phyloP scores from a whole-genome alignment of 805 yeast genomes.

The Phaffomyces antillensis region DNA sequence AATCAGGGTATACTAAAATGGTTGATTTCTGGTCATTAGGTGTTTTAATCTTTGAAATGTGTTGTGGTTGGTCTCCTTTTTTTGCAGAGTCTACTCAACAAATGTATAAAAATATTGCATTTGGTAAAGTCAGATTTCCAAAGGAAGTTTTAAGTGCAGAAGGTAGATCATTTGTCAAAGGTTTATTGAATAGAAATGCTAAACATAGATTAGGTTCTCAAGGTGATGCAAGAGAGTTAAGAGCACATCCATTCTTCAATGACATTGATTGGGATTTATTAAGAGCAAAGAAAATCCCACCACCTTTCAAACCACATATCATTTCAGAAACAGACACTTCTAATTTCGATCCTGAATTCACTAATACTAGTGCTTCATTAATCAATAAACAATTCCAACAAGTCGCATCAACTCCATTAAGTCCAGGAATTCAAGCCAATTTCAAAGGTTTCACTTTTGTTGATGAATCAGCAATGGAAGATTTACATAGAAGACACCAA shows the following conservation, averaged over 20 bases:
- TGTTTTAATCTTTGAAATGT: slow-evolving; percentile 95
- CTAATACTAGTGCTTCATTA: slow-evolving; percentile 81
- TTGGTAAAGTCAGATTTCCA: slow-evolving; percentile 96
- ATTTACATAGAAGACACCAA: slow-evolving; percentile 43
- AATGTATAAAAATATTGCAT: slow-evolving; percentile 98
- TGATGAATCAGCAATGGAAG: slow-evolving; percentile 89
- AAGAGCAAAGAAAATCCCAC: slow-evolving; percentile 76
- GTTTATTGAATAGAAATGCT: slow-evolving; percentile 90
- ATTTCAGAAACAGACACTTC: slow-evolving; percentile 89
- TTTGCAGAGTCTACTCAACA: slow-evolving; percentile 97
- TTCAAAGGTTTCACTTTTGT: slow-evolving; percentile 96
- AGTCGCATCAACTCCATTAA: slow-evolving; percentile 62
- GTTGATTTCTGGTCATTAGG: slow-evolving; percentile 99
- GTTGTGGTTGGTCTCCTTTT: slow-evolving; percentile 99
- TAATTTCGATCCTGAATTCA: slow-evolving; percentile 96
- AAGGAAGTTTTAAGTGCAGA: slow-evolving; percentile 89
- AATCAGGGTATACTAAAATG: slow-evolving; percentile 96
- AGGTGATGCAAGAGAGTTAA: slow-evolving; percentile 87
- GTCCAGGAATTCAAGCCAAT: slow-evolving; percentile 93
- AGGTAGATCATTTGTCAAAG: slow-evolving; percentile 94
- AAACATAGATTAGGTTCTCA: slow-evolving; percentile 88
- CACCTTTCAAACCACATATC: slow-evolving; percentile 94
- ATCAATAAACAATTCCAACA: slow-evolving; percentile 60
- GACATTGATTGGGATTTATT: slow-evolving; percentile 89
- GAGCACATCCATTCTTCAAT: slow-evolving; percentile 85